Conservation (phyloP, 2,329 filamentous ascomycete species). For the Paradendryphiella salina region DNA sequence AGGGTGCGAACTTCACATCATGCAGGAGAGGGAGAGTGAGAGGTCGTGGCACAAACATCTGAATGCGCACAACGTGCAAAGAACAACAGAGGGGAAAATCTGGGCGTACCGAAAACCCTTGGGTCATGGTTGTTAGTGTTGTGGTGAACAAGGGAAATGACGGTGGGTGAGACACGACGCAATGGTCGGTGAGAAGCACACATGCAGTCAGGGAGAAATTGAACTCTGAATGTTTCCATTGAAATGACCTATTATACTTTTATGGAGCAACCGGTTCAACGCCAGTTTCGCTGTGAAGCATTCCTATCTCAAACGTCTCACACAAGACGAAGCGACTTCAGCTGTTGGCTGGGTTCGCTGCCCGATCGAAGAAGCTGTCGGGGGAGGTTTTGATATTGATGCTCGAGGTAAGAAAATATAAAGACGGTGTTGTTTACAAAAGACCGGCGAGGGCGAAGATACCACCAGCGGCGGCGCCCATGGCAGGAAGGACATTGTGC, state of each 20-base stretch:
- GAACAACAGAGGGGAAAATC: no score
- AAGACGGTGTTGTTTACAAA: slow-evolving; percentile 31
- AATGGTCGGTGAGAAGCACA: background rate
- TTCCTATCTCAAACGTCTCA: slow-evolving; percentile 13
- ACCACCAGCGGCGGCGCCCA: slow-evolving; percentile 41
- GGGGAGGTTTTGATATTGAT: slow-evolving; percentile 8
- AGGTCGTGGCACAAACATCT: background rate
- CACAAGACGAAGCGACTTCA: slow-evolving; percentile 17
- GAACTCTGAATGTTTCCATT: slow-evolving; percentile 3
- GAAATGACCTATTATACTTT: slow-evolving; percentile 11
- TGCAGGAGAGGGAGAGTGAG: background rate
- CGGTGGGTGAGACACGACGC: background rate
- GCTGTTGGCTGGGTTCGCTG: slow-evolving; percentile 10
- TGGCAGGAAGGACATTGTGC: slow-evolving; percentile 33
- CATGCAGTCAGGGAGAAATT: background rate
- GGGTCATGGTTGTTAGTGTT: no score
- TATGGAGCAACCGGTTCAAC: slow-evolving; percentile 3
- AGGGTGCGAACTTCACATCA: background rate
- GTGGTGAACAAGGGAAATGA: no score
- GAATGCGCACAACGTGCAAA: no score
- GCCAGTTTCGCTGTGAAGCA: slow-evolving; percentile 2
- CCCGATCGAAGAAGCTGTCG: slow-evolving; percentile 7
- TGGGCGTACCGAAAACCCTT: no score
- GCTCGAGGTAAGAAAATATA: background rate
- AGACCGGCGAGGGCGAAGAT: slow-evolving; percentile 38